These are phyloP conservation scores for Pleurotus cornucopiae DNA, from an alignment of 768 basidiomycete species.

Conservation along the genomic window DNA sequence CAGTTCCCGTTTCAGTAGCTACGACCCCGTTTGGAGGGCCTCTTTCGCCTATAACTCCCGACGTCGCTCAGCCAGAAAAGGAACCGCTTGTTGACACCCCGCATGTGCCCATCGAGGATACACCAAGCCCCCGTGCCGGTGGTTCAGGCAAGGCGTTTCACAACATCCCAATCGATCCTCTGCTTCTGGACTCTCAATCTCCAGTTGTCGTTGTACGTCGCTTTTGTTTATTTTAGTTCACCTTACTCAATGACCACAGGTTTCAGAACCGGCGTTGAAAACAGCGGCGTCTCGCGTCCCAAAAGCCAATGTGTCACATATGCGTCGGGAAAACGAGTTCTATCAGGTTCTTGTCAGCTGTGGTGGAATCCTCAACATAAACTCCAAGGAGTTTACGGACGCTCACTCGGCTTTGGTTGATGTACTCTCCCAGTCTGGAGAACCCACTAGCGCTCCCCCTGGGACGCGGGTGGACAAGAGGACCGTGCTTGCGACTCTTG, in stretches of 20 bases:
- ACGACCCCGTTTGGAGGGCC: background rate
- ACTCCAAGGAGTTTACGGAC: conserved; percentile 67
- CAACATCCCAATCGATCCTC: background rate
- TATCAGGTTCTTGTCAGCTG: conserved; percentile 57
- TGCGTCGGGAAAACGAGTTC: conserved; percentile 80
- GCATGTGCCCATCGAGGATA: background rate
- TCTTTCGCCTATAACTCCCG: background rate
- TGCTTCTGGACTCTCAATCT: background rate
- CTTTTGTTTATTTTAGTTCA: too few species aligned
- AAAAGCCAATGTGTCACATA: conserved; percentile 68
- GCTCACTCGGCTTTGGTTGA: conserved; percentile 63
- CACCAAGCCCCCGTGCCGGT: background rate
- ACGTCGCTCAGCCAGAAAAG: background rate
- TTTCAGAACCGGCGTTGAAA: too few species aligned
- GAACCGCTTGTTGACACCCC: background rate
- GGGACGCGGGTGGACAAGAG: conserved; percentile 73
- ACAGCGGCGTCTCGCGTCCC: background rate
- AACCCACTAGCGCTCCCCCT: conserved; percentile 64
- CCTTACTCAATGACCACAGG: too few species aligned
- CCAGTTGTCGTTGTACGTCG: too few species aligned
- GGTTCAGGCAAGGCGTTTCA: too few species aligned
- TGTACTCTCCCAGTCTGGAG: conserved; percentile 50
- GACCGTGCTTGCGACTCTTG: conserved; percentile 58
- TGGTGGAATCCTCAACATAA: conserved; percentile 65
- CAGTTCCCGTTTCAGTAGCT: background rate